Base-by-base conservation (phyloP, 768 basidiomycete species). In the Cyclocybe cylindracea region DNA sequence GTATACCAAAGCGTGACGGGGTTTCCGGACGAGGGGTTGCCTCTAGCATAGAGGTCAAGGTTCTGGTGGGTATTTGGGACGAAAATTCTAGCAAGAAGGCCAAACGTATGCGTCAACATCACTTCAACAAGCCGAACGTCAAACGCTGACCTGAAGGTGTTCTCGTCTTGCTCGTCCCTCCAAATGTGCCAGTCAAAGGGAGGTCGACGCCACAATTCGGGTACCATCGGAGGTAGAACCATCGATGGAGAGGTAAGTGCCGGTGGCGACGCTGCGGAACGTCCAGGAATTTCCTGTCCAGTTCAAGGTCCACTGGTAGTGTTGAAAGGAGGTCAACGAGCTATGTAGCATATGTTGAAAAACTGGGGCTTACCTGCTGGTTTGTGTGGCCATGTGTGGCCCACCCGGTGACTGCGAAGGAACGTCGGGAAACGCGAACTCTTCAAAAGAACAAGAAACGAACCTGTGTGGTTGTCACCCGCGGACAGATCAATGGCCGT, bases 401-500 rank as follows among this genome's bases (percentile, higher is more conserved):
- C 55, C 68, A 83, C 5, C 84, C 83, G 32, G 78, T 80, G 59
- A 84, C 79, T 81, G 38, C 8, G 33, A 41, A 11, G 33, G 7
- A 44, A 40, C 14, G 32, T 18, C 19, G 33, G 24, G 8, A 47
- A 42, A 42, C 37, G 18, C 24, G 7, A 16, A 14, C 18, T 45
- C 40, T 6, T 29, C 4, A 33, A 39, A 37, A 31, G 10, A 6
- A 40, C 16, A 29, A 35, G 47, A 34, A 4, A 67, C 78, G 24
- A 51, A 80, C 80, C 72, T 43, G 79, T 72, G 7, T 41, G 61
- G 51, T 78, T 73, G 60, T 85, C 82, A 7, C 51, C 68, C 3
- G 76, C 81, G 13, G 83, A 85, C 50, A 85, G 71, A 58, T 86
- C 83, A 19, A 84, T 55, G 24, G 73, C 78, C 4, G 78, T 85